Evolutionary conservation across 2,329 filamentous ascomycete species (phyloP), one percentile per base, ranked within the genome.

Genomic region (Colletotrichum tofieldiae): DNA sequence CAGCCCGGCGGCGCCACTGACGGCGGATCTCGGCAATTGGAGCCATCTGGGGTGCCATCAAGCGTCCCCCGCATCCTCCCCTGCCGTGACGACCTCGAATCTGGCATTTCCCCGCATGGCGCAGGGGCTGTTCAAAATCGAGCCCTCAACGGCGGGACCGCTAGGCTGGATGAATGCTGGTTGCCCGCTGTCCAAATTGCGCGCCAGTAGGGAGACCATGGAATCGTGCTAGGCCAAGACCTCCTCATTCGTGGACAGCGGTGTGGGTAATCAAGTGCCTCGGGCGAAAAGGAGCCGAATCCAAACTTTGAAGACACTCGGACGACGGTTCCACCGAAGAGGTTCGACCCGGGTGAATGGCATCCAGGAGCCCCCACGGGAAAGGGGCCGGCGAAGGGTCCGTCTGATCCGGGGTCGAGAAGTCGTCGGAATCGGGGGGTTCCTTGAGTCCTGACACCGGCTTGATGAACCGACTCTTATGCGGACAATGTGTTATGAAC

Each of bases 11-110:
- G 16, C 43, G 35, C 12, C 43, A 45, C 45, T 59, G 54, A 70
- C 67, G 39, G 5, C 63, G 62, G 63, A 71, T 71, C 54, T 71
- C 67, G 67, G 62, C 62, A 71, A 26, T 9, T n/a, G 43, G 54
- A 3, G 45, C 5, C n/a, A 61, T 16, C 16, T 59, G 47, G 37
- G 29, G 47, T 61, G 55, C 39, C 39, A 56, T 47, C 39, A 47
- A 55, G 26, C 23, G 26, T 66, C 49, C 49, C 56, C 67, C 63
- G 39, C 55, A 56, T 51, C 60, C 39, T 56, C 49, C 49, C 32
- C 56, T 67, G 63, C 64, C 45, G n/a, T 37, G 32, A 39, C 26
- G 5, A 23, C 47, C n/a, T 20, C 16, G n/a, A n/a, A 52, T 5
- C 68, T 56, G 35, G 18, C 51, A n/a, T 26, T 71, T 67, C 64